Conservation (phyloP, 352 stramenopile genomes). For the Globisporangium takayamanum region DNA sequence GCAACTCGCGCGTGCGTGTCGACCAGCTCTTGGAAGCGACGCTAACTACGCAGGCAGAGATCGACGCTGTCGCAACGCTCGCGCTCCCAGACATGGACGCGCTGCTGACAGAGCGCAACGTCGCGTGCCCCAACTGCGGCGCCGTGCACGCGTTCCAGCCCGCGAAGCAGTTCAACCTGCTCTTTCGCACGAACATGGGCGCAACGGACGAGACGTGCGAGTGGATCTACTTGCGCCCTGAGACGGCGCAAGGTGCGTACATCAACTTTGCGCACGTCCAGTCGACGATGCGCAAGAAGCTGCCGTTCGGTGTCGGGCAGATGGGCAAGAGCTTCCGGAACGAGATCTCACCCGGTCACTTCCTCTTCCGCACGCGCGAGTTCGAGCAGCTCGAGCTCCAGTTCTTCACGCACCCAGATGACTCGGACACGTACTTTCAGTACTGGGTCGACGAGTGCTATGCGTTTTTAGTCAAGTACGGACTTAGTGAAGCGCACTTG, state of each 20-base stretch:
- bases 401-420: constrained; percentile 70
- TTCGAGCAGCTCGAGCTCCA: constrained; percentile 97
- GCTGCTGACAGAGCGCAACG: constrained; percentile 34
- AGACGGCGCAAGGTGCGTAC: constrained; percentile 98
- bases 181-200: constrained; percentile 96
- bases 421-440: constrained; percentile 72
- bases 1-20: constrained; percentile 83
- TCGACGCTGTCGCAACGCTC: constrained; percentile 42
- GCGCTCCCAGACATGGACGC: constrained; percentile 54
- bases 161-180: constrained; percentile 95
- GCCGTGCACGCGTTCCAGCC: constrained; percentile 47
- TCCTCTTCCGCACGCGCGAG: constrained; percentile 96
- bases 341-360: constrained; percentile 96
- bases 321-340: constrained; percentile 99
- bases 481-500: constrained; percentile 87
- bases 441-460: constrained; percentile 93
- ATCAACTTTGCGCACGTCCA: constrained; percentile 97
- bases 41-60: constrained; percentile 35
- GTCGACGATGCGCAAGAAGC: constrained; percentile 86
- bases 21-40: constrained; percentile 63
- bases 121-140: constrained; percentile 55
- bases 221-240: constrained; percentile 93
- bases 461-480: constrained; percentile 86
- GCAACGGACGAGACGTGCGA: constrained; percentile 84
- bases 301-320: constrained; percentile 95